A percentile compares a stretch with the other conserved stretches of the same genome.
phyloP scores from a whole-genome alignment of 441 rosid species.

The Adansonia madagascariensis region DNA sequence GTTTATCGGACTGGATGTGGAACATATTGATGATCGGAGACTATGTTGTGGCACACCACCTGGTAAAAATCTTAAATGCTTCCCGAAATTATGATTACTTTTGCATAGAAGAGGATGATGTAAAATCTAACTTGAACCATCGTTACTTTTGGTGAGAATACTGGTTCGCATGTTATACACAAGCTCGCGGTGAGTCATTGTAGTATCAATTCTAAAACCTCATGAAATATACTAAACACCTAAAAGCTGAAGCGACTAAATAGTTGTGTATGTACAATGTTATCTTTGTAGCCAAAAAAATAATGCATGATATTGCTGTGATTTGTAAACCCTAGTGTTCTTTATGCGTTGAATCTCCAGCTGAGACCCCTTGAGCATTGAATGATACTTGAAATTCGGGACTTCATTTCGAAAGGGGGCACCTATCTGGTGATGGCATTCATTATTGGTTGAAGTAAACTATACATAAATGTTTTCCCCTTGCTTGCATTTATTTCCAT shows the following conservation, averaged over 20 bases:
- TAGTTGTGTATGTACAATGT: background rate
- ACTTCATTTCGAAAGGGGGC: background rate
- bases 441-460: background rate
- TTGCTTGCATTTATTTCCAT: slow-evolving; percentile 3
- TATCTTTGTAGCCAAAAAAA: background rate
- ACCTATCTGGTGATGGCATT: background rate
- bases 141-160: background rate
- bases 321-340: background rate
- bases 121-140: background rate
- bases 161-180: slow-evolving; percentile 29
- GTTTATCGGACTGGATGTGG: slow-evolving; percentile 92
- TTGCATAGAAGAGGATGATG: background rate
- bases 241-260: slow-evolving; percentile 28
- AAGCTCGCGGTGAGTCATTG: slow-evolving; percentile 27
- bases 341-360: background rate
- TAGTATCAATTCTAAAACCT: slow-evolving; percentile 32
- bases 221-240: slow-evolving; percentile 33
- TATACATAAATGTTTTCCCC: background rate
- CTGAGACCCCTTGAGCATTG: slow-evolving; percentile 8
- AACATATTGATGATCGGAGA: slow-evolving; percentile 91
- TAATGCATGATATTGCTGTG: background rate
- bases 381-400: background rate
- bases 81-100: slow-evolving; percentile 11
- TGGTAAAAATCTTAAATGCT: slow-evolving; percentile 46
- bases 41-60: slow-evolving; percentile 97